A percentile compares a stretch with the other conserved stretches of the same genome.
phyloP scores from a whole-genome alignment of 225 moss, liverwort and hornwort genomes.

The Physcomitrium patens region DNA sequence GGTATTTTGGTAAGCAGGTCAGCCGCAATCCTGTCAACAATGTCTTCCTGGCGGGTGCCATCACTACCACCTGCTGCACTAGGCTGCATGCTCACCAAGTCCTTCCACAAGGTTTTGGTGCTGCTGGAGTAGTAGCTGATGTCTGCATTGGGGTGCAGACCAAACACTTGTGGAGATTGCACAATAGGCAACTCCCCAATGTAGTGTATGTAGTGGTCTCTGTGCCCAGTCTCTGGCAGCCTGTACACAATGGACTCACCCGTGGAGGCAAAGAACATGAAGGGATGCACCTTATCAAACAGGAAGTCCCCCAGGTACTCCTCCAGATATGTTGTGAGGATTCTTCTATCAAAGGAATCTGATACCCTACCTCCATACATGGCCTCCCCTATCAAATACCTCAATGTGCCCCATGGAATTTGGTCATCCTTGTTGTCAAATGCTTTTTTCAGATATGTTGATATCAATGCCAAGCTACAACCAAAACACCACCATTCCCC shows the following conservation, averaged over 20 bases:
- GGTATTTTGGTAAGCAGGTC: conserved; percentile 83
- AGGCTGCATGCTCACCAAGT: conserved; percentile 78
- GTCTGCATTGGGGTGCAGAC: conserved; percentile 86
- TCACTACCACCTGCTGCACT: conserved; percentile 49
- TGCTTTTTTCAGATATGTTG: conserved; percentile 89
- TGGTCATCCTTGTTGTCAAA: conserved; percentile 92
- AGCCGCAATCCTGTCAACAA: conserved; percentile 67
- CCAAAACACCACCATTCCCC: no score
- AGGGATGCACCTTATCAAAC: conserved; percentile 88
- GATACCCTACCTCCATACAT: conserved; percentile 97
- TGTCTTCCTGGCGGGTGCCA: conserved; percentile 69
- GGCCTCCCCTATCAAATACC: conserved; percentile 93
- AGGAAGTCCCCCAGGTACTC: conserved; percentile 93
- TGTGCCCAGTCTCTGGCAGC: conserved; percentile 62
- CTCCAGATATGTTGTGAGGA: conserved; percentile 84
- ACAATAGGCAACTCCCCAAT: conserved; percentile 82
- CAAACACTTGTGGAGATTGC: conserved; percentile 90
- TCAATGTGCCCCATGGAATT: conserved; percentile 89
- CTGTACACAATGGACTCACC: conserved; percentile 59
- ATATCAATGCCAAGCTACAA: conserved; percentile 83
- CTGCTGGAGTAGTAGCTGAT: conserved; percentile 91
- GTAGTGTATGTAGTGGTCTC: conserved; percentile 57
- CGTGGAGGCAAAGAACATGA: conserved; percentile 61
- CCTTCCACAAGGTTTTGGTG: conserved; percentile 85
- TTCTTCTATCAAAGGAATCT: conserved; percentile 85